Conservation (phyloP, 208 protist genomes). For the Wallacemonas sp. region DNA sequence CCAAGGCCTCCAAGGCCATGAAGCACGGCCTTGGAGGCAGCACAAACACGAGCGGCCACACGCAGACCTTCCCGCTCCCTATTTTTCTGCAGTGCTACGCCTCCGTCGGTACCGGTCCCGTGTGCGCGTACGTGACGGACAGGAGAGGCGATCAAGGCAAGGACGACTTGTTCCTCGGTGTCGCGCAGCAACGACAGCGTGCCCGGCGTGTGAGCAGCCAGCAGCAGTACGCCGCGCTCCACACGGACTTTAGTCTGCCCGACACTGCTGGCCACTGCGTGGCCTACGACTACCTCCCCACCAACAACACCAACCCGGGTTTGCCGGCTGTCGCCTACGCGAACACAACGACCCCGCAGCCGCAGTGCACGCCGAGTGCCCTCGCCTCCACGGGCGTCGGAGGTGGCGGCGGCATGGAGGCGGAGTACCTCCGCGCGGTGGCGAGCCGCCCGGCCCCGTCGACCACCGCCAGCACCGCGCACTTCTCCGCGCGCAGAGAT, state of each 20-base stretch:
- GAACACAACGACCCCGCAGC: conserved; percentile 1
- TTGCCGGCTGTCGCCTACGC: conserved; percentile 6
- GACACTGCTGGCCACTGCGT: conserved; percentile 4
- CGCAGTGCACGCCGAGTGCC: background rate
- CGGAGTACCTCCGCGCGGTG: conserved; percentile 28
- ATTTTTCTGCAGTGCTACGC: conserved; percentile 9
- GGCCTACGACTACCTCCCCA: conserved; percentile 13
- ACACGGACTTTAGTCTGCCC: conserved; percentile 17
- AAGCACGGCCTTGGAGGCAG: conserved; percentile 37
- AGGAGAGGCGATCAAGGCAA: conserved; percentile 6
- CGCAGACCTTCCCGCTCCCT: conserved; percentile 10
- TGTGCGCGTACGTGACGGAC: conserved; percentile 3
- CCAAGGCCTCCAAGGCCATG: conserved; percentile 71
- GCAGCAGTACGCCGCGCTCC: conserved; percentile 21
- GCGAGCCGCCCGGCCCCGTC: conserved; percentile 16
- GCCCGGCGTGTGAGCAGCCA: background rate
- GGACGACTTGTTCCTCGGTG: conserved; percentile 13
- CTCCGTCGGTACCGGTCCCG: conserved; percentile 3
- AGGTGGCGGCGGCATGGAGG: conserved; percentile 20
- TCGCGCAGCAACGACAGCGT: background rate
- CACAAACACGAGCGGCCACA: conserved; percentile 6
- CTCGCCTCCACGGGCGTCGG: conserved; percentile 6
- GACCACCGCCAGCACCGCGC: background rate
- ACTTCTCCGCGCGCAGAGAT: conserved; percentile 17
- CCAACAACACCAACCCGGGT: conserved; percentile 2